Percentiles rank a stretch among this genome's conserved stretches.
Evolutionary conservation across 768 basidiomycete genomes (phyloP).

Genomic region (Coprinopsis strossmayeri): DNA sequence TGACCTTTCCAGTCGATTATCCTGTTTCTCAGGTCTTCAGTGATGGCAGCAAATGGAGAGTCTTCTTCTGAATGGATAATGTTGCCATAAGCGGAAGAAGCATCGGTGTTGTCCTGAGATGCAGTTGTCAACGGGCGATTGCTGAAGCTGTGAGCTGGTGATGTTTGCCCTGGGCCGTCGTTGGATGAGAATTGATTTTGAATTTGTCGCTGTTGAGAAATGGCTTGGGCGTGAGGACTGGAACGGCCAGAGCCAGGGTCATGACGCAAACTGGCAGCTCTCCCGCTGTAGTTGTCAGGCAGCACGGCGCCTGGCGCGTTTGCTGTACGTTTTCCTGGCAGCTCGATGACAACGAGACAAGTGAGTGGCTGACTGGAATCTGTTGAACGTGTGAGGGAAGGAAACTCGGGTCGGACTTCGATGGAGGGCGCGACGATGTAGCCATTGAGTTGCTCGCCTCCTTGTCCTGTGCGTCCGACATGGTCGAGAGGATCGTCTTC

Average conservation of each 20-base stretch:
- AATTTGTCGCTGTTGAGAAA: slow-evolving; percentile 21
- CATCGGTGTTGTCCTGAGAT: slow-evolving; percentile 24
- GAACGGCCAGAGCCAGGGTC: slow-evolving; percentile 31
- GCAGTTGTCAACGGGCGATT: slow-evolving; percentile 21
- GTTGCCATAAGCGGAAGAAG: slow-evolving; percentile 26
- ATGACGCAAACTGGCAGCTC: slow-evolving; percentile 19
- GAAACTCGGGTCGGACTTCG: slow-evolving; percentile 89
- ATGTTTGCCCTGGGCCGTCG: slow-evolving; percentile 12
- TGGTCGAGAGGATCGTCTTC: slow-evolving; percentile 85
- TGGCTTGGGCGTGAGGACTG: slow-evolving; percentile 34
- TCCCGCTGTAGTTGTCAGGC: slow-evolving; percentile 37
- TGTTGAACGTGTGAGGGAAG: slow-evolving; percentile 64
- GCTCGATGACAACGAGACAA: slow-evolving; percentile 89
- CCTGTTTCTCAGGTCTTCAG: slow-evolving; percentile 82
- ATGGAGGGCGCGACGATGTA: slow-evolving; percentile 91
- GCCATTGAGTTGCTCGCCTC: slow-evolving; percentile 42
- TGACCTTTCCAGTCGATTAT: slow-evolving; percentile 98
- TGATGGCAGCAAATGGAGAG: slow-evolving; percentile 76
- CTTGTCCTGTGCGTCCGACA: slow-evolving; percentile 41
- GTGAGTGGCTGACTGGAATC: slow-evolving; percentile 80
- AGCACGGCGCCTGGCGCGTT: slow-evolving; percentile 47
- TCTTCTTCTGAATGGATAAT: slow-evolving; percentile 52
- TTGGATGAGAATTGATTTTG: slow-evolving; percentile 12
- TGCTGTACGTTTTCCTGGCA: slow-evolving; percentile 65
- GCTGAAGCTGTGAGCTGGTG: slow-evolving; percentile 22